Base-by-base conservation (phyloP, 139 green algal species). In the Chloropicon primus region DNA sequence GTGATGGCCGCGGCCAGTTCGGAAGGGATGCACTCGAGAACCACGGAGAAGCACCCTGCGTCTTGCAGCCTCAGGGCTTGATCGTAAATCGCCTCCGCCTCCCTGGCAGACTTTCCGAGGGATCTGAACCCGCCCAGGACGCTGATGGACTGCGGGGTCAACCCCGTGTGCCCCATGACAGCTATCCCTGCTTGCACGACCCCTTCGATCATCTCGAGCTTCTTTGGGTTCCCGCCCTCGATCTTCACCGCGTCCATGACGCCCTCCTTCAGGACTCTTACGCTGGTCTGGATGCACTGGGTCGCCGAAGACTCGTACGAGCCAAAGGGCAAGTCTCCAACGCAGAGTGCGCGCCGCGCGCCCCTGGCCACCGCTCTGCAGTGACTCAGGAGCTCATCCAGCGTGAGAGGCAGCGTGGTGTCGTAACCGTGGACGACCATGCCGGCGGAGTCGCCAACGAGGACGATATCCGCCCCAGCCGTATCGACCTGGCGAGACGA, bases 341-440 rank as follows among this genome's bases (percentile, higher is more conserved):
- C 80, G 41, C 41, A 62, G 17, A 62, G 41, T 17, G 41, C 41
- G 5, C 41, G 10, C 17, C 23, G 24, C 5, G 24, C 71, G 23
- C 23, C 95, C 2, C 95, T 82, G 1, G 88, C 85, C 24, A 94
- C 95, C 28, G 94, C 88, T 26, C 82, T 84, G 86, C 93, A 98
- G 86, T 98, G 95, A 75, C 85, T 21, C n/a, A 99, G 79, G 92
- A 99, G 98, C 27, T 98, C 94, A 1, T 98, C 92, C 26, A 99
- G 53, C 0, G 93, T 98, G 62, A 99, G 86, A 22, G 95, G 95
- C 72, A 99, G 88, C 0, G 95, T 99, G 26, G 95, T 99, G 88
- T 99, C 95, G 81, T 99, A 89, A n/a, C 95, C 95, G 77, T 98
- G 95, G 25, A 98, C 92, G 27, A 99, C 95, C 95, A 99, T 99